Evolutionary conservation across 257 asterid genomes (phyloP), one percentile per base, ranked within the genome.

Genomic region (Solanum dulcamara): DNA sequence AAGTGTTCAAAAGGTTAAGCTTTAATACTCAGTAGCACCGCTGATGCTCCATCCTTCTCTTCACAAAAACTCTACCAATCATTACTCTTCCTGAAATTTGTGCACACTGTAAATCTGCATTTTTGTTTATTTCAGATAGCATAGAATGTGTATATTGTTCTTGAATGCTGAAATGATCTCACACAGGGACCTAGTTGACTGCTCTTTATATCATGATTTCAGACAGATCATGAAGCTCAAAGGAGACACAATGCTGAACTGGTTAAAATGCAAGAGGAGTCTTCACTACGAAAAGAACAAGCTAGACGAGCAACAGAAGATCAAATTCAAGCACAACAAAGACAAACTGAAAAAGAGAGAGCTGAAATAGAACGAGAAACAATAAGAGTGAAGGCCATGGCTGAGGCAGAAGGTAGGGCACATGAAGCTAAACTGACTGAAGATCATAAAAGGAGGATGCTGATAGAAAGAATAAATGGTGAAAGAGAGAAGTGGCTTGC

Each of bases 401-500:
- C 97, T 86, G 96, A 95, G 90, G 98, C 98, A 2, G 98, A 95
- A 92, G 99, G 92, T 75, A 94, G 98, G 35, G 99, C 96, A 53
- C 97, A 92, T 89, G 97, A 95, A 89, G 97, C 98, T 83, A 94
- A 89, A 92, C 88, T 97, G 88, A 97, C 98, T 9, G 99, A 97
- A 89, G 98, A 95, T 30, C 98, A 94, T 84, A 94, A 94, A 81
- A 93, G 91, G 88, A 92, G 97, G 90, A 93, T 95, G 97, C 96
- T 97, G 84, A 66, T 94, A 26, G 99, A 95, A 86, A 90, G 87
- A 84, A 92, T 95, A 85, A 93, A 86, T 84, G 97, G 99, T 59
- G 99, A 97, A 92, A 93, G 89, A 87, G 98, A 97, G 91, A 97
- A 97, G 92, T 97, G 99, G 99, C 99, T 97, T 84, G 98, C 99